Percentiles rank a stretch among this genome's conserved stretches.
Evolutionary conservation across 495 filamentous ascomycete genomes (phyloP).

Genomic region (Ascobolus immersus): DNA sequence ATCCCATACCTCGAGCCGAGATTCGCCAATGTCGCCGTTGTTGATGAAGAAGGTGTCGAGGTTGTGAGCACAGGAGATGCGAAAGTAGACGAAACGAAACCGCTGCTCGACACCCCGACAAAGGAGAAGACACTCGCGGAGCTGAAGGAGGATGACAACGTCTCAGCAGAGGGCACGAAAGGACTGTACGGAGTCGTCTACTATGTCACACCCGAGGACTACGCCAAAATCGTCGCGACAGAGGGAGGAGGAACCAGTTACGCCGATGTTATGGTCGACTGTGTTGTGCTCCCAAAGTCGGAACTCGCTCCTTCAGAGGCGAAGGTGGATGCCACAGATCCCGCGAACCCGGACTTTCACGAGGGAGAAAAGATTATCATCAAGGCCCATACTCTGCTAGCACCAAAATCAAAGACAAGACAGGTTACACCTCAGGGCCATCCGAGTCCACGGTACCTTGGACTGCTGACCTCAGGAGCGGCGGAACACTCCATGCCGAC

Average conservation of each 20-base stretch:
- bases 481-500: constrained; percentile 47
- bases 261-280: constrained; percentile 54
- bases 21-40: constrained; percentile 54
- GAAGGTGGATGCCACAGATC: too few relatives aligned
- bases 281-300: constrained; percentile 32
- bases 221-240: constrained; percentile 60
- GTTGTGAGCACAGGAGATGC: constrained; percentile 6
- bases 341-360: too few relatives aligned
- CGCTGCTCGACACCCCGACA: background rate
- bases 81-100: constrained; percentile 9
- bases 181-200: constrained; percentile 83
- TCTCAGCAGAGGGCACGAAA: constrained; percentile 36
- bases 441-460: constrained; percentile 61
- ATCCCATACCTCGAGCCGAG: constrained; percentile 75
- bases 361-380: constrained; percentile 6
- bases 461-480: constrained; percentile 46
- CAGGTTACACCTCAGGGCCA: constrained; percentile 40
- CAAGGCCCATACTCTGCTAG: constrained; percentile 17
- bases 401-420: constrained; percentile 3
- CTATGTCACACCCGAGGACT: constrained; percentile 63
- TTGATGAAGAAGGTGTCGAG: constrained; percentile 20
- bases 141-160: constrained; percentile 19
- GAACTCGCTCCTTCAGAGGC: too few relatives aligned
- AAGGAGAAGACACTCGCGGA: constrained; percentile 18
- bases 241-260: constrained; percentile 71